Conservation (phyloP, 768 basidiomycete genomes). For the Boletus rubescentipes region DNA sequence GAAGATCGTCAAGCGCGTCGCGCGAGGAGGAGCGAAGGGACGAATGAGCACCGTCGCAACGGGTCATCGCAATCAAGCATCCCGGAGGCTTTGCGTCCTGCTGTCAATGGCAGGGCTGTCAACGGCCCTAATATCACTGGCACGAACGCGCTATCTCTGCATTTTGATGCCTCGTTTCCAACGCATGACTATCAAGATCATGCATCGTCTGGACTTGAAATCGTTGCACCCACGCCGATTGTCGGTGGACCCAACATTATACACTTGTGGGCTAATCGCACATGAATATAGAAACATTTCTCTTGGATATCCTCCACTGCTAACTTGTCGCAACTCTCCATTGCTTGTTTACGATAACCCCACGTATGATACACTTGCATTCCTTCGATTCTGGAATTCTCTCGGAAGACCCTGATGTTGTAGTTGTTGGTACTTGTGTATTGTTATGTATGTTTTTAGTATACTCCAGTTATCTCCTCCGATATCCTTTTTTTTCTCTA, state of each 20-base stretch:
- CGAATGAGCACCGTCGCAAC: slow-evolving; percentile 19
- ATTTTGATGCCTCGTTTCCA: slow-evolving; percentile 36
- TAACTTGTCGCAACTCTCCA: background rate
- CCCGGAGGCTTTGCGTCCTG: slow-evolving; percentile 22
- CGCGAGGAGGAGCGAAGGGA: slow-evolving; percentile 25
- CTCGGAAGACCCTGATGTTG: slow-evolving; percentile 5
- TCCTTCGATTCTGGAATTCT: background rate
- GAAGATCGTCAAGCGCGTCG: slow-evolving; percentile 22
- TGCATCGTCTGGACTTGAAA: slow-evolving; percentile 30
- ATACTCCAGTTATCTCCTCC: slow-evolving; percentile 1
- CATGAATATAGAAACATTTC: slow-evolving; percentile 19
- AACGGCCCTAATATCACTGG: slow-evolving; percentile 25
- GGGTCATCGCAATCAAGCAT: slow-evolving; percentile 15
- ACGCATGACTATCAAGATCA: slow-evolving; percentile 23
- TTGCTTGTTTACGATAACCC: background rate
- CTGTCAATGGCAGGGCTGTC: slow-evolving; percentile 16
- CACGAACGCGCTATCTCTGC: slow-evolving; percentile 34
- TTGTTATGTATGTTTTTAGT: slow-evolving; percentile 22
- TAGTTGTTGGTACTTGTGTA: slow-evolving; percentile 23
- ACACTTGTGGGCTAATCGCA: slow-evolving; percentile 35
- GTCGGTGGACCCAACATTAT: slow-evolving; percentile 35
- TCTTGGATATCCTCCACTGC: background rate
- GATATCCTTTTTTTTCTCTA: background rate
- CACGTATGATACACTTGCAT: background rate
- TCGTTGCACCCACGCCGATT: slow-evolving; percentile 34